These are phyloP conservation scores for Septoria linicola DNA, from an alignment of 2,329 filamentous ascomycete genomes.

Conservation along the genomic window DNA sequence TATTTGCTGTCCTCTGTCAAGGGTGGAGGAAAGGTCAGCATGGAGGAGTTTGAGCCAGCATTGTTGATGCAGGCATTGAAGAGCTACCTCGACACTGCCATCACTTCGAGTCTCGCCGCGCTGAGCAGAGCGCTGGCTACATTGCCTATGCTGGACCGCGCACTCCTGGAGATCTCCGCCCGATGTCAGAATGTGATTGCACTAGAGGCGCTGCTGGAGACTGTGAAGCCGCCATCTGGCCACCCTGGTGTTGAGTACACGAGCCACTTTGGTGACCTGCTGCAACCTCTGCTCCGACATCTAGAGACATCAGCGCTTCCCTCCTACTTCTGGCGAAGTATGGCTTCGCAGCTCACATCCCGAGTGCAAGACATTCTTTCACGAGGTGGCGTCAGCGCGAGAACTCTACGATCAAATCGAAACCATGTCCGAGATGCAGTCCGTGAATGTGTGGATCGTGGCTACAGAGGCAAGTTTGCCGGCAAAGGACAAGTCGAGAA, in stretches of 20 bases:
- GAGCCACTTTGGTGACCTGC: conserved; percentile 51
- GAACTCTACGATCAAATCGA: conserved; percentile 74
- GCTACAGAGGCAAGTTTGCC: conserved; percentile 48
- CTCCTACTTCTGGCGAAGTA: conserved; percentile 89
- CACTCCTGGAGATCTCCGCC: conserved; percentile 75
- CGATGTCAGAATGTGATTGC: conserved; percentile 91
- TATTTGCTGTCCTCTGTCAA: conserved; percentile 75
- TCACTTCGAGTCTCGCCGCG: conserved; percentile 74
- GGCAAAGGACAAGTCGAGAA: conserved; percentile 38
- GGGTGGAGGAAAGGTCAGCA: conserved; percentile 43
- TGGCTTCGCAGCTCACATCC: conserved; percentile 73
- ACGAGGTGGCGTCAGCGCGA: conserved; percentile 77
- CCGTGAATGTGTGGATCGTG: conserved; percentile 76
- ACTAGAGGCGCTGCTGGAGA: conserved; percentile 72
- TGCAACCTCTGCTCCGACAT: conserved; percentile 66
- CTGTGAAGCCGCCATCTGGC: conserved; percentile 59
- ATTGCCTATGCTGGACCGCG: conserved; percentile 77
- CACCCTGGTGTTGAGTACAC: conserved; percentile 61
- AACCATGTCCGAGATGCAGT: conserved; percentile 74
- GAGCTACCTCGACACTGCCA: conserved; percentile 74
- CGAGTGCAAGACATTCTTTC: conserved; percentile 82
- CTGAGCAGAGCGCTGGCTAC: conserved; percentile 75
- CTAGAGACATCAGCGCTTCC: conserved; percentile 85
- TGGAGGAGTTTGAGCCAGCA: conserved; percentile 59
- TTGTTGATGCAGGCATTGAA: conserved; percentile 76